Evolutionary conservation across 257 asterid species (phyloP).

Genomic region (Solanum ossicruentum): DNA sequence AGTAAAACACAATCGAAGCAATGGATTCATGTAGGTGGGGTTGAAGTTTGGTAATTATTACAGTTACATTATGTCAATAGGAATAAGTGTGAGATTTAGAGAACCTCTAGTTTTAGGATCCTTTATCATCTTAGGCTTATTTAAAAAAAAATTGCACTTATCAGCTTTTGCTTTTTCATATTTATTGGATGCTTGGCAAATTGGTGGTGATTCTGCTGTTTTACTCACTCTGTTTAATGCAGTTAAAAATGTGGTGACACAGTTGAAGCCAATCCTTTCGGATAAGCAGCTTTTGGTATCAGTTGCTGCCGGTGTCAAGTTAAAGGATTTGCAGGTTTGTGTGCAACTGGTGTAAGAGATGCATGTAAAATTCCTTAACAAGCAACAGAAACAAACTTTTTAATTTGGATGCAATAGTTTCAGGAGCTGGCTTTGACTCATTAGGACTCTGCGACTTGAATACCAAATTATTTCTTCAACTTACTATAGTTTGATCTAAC

Average conservation of each 20-base stretch:
- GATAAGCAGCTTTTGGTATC: slow-evolving; percentile 79
- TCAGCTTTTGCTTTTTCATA: background rate
- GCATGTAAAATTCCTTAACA: background rate
- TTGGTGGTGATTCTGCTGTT: background rate
- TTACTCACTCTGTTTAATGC: background rate
- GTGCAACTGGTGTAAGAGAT: background rate
- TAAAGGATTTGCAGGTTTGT: slow-evolving; percentile 83
- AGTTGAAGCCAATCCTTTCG: slow-evolving; percentile 53
- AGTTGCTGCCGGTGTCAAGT: slow-evolving; percentile 86
- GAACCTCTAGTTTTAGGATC: background rate
- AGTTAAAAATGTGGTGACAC: slow-evolving; percentile 62
- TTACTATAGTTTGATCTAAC: background rate
- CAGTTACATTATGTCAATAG: background rate
- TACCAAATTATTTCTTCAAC: background rate
- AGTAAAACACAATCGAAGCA: background rate
- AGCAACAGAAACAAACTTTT: background rate
- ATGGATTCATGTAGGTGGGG: background rate
- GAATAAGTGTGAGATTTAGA: background rate
- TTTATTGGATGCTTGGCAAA: background rate
- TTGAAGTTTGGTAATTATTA: background rate
- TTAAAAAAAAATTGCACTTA: background rate
- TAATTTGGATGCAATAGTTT: background rate
- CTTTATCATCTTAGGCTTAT: background rate
- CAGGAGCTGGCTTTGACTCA: background rate
- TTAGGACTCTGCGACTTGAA: background rate